Base-by-base conservation (phyloP, 352 stramenopile species). In the Pilasporangium apinafurcum region DNA sequence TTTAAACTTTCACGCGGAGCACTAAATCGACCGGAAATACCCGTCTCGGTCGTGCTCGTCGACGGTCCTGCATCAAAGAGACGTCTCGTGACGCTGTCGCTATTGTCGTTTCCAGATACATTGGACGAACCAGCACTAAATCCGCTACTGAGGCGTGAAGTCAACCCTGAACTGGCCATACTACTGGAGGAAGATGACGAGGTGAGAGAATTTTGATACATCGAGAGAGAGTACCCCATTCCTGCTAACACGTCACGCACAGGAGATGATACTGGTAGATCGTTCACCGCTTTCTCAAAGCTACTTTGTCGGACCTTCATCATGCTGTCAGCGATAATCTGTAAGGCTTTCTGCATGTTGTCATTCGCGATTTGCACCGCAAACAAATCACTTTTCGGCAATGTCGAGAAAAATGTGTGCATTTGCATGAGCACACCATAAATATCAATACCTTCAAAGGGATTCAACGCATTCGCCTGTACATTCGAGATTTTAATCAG, bases 401-500 rank as follows among this genome's bases (percentile, higher is more conserved):
- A 57, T 9, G 76, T 91, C 5, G 76, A 78, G 35, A 93, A 91
- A 51, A 92, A 90, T 27, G 65, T 84, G 44, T 93, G 79, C 79
- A 92, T 90, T 46, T 90, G 73, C 74, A 90, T 90, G 25, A 93
- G 58, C 18, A 92, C 68, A 30, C 74, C 77, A 29, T 84, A 91
- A 16, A 94, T 66, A 41, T 94, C 73, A 38, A 92, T 81, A 9
- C 64, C 64, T 53, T 88, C 75, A 25, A 92, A 92, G 0, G 79
- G 77, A 20, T 77, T 75, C 13, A 86, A 14, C 5, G 61, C 62
- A 18, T 65, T 70, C 3, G 78, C 64, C 49, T 94, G 79, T 0
- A 62, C 37, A 8, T 53, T 63, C 0, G 82, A 74, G 35, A 92
- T 58, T 51, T 84, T 74, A 7, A 91, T 31, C 29, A 92, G 45